Evolutionary conservation across 257 asterid species (phyloP).

Genomic region (Nicotiana paniculata): DNA sequence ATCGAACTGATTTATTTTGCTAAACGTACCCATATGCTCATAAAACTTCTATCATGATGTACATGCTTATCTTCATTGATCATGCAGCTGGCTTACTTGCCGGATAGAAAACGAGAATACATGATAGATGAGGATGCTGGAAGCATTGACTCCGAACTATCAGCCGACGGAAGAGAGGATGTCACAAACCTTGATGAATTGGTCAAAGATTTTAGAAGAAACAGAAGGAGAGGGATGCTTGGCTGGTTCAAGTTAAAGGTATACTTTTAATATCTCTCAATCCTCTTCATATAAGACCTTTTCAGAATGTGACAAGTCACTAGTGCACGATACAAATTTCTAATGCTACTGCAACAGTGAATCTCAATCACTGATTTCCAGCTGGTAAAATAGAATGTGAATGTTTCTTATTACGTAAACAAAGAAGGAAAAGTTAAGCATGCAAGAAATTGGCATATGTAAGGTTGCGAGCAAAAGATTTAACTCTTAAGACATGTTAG

Average conservation of each 20-base stretch:
- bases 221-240: slow-evolving; percentile 63
- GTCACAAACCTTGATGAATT: slow-evolving; percentile 50
- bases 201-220: slow-evolving; percentile 56
- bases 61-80: slow-evolving; percentile 20
- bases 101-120: slow-evolving; percentile 69
- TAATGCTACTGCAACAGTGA: background rate
- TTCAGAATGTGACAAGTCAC: background rate
- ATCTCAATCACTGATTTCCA: background rate
- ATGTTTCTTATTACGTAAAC: background rate
- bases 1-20: slow-evolving; percentile 7
- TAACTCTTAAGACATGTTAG: background rate
- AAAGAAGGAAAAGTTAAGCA: background rate
- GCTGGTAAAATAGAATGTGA: background rate
- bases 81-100: slow-evolving; percentile 79
- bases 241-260: slow-evolving; percentile 84
- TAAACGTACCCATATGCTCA: background rate
- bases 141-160: slow-evolving; percentile 53
- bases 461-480: background rate
- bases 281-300: slow-evolving; percentile 4
- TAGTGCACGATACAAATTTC: background rate
- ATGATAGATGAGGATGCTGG: slow-evolving; percentile 50
- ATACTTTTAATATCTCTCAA: slow-evolving; percentile 19
- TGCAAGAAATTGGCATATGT: background rate
- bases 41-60: background rate
- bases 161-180: slow-evolving; percentile 46